Evolutionary conservation across 306 rosid species (phyloP).

Genomic region (Glycine latifolia): DNA sequence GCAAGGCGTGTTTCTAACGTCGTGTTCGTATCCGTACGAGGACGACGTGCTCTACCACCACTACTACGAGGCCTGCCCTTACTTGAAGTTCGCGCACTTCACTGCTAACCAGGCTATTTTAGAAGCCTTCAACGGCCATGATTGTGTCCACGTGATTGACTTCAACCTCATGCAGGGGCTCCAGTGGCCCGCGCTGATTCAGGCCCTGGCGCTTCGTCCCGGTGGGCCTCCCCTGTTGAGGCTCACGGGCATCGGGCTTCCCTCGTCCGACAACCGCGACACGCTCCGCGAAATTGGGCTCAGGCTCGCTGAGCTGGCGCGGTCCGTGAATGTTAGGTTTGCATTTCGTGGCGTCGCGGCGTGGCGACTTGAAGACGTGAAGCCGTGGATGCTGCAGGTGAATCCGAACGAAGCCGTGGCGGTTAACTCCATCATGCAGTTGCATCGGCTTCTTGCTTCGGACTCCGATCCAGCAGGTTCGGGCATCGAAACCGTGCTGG

Average conservation of each 20-base stretch:
- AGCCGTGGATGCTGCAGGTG: conserved; percentile 93
- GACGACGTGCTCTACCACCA: conserved; percentile 75
- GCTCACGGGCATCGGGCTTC: conserved; percentile 92
- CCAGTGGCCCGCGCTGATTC: conserved; percentile 93
- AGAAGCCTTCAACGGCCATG: conserved; percentile 85
- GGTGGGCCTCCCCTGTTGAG: conserved; percentile 85
- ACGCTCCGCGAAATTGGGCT: conserved; percentile 78
- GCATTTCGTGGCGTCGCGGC: conserved; percentile 95
- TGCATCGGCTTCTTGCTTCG: conserved; percentile 75
- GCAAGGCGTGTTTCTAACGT: conserved; percentile 22
- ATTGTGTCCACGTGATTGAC: conserved; percentile 89
- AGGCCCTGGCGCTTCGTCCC: conserved; percentile 84
- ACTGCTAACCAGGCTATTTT: conserved; percentile 92
- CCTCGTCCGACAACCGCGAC: conserved; percentile 89
- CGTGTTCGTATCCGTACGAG: conserved; percentile 32
- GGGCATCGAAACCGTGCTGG: conserved; percentile 56
- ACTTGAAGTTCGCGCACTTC: conserved; percentile 91
- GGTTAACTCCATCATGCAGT: conserved; percentile 85
- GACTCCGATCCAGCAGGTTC: conserved; percentile 36
- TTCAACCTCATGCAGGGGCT: conserved; percentile 91
- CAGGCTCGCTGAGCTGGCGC: conserved; percentile 81
- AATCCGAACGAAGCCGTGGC: conserved; percentile 79
- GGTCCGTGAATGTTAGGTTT: conserved; percentile 83
- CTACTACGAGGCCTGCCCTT: conserved; percentile 89
- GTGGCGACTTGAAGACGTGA: conserved; percentile 76